These are phyloP conservation scores for Nyctanthes arbortristis DNA, from an alignment of 257 asterid genomes.

Conservation along the genomic window DNA sequence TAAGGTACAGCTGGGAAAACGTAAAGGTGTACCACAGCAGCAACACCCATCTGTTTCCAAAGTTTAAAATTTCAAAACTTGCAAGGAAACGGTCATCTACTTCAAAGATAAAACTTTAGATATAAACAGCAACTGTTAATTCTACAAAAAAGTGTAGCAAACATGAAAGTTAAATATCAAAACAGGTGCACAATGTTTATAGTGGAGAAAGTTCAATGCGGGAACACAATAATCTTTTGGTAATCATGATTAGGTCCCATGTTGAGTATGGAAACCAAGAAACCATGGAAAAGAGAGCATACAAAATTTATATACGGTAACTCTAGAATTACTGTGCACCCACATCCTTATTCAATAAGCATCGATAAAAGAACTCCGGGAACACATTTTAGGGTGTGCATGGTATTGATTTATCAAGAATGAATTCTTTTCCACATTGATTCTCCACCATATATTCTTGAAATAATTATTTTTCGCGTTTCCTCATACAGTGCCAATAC, in stretches of 20 bases:
- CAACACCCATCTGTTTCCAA: constrained; percentile 88
- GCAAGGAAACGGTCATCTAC: neutral
- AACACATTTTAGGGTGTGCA: too few species aligned
- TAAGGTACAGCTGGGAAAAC: constrained; percentile 95
- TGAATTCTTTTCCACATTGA: too few species aligned
- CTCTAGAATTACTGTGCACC: neutral
- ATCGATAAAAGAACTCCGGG: neutral
- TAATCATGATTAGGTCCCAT: neutral
- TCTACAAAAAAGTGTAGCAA: neutral
- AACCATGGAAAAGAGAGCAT: neutral
- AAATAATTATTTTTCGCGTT: too few species aligned
- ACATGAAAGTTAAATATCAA: too few species aligned
- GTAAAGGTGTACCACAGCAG: constrained; percentile 95
- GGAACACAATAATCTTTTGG: neutral
- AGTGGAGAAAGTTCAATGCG: neutral
- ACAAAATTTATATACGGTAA: neutral
- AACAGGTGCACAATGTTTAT: neutral
- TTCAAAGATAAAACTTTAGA: neutral
- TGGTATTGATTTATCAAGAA: too few species aligned
- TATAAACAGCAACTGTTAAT: neutral
- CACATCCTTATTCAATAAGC: neutral
- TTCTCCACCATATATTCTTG: too few species aligned
- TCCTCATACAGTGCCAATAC: too few species aligned
- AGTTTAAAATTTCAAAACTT: constrained; percentile 1
- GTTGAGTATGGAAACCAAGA: neutral